Percentiles rank a stretch among this genome's conserved stretches.
These are phyloP conservation scores for Ormosia emarginata DNA, from an alignment of 306 rosid species.

Conservation along the genomic window DNA sequence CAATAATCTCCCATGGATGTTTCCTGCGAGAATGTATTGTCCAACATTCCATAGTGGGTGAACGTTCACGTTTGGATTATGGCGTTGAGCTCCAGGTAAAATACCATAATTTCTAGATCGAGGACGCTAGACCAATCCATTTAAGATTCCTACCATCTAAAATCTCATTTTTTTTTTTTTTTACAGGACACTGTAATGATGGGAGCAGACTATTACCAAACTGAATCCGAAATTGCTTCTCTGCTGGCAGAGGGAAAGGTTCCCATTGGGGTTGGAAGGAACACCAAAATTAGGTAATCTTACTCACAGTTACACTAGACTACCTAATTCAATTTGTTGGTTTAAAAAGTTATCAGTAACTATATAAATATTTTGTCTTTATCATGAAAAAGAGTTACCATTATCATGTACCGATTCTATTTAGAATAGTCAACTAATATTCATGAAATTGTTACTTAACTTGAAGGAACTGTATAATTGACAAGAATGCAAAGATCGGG, in stretches of 20 bases:
- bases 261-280: conserved; percentile 81
- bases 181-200: conserved; percentile 81
- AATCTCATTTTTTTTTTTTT: neutral
- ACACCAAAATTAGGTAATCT: conserved; percentile 71
- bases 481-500: conserved; percentile 88
- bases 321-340: neutral
- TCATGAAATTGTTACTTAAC: neutral
- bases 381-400: neutral
- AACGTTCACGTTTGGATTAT: conserved; percentile 75
- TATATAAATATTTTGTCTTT: neutral
- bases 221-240: conserved; percentile 85
- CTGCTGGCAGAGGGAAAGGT: conserved; percentile 73
- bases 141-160: neutral
- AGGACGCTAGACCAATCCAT: neutral
- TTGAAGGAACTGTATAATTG: conserved; percentile 81
- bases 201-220: conserved; percentile 96
- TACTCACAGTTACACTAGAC: neutral
- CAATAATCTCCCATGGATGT: conserved; percentile 93
- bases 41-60: conserved; percentile 76
- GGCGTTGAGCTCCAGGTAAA: conserved; percentile 82
- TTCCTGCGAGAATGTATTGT: conserved; percentile 69
- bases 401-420: neutral
- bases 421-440: conserved; percentile 2
- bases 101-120: neutral
- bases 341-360: neutral